Evolutionary conservation across 352 stramenopile species (phyloP).

Genomic region (Phytopythium cucurbitacearum): DNA sequence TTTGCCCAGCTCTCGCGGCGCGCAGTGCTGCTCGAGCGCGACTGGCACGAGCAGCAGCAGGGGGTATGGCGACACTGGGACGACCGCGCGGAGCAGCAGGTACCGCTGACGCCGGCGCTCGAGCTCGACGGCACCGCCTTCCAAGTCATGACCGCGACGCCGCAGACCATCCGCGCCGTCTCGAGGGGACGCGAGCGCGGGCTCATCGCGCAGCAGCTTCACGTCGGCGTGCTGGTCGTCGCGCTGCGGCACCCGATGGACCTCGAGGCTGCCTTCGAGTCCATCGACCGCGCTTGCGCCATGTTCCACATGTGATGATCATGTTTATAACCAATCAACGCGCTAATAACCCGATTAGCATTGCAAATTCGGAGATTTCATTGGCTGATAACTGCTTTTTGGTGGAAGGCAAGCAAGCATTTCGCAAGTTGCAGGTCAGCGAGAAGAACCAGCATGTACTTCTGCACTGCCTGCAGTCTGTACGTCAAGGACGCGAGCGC

Average conservation of each 20-base stretch:
- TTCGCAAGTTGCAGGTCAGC: not conserved
- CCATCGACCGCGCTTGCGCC: constrained; percentile 31
- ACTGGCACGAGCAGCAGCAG: constrained; percentile 7
- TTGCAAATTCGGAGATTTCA: not conserved
- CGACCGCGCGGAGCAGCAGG: not conserved
- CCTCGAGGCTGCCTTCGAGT: constrained; percentile 26
- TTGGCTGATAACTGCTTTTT: constrained; percentile 1
- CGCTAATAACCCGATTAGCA: not conserved
- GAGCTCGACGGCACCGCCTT: constrained; percentile 22
- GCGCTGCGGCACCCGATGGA: constrained; percentile 28
- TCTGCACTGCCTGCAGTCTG: constrained; percentile 52
- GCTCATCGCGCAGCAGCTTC: constrained; percentile 43
- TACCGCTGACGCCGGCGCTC: constrained; percentile 21
- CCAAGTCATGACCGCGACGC: constrained; percentile 40
- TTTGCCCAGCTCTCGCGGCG: constrained; percentile 45
- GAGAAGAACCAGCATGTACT: constrained; percentile 38
- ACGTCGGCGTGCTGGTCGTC: constrained; percentile 47
- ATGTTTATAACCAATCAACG: constrained; percentile 20
- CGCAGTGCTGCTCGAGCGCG: constrained; percentile 21
- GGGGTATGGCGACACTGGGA: not conserved
- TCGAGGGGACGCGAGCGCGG: constrained; percentile 21
- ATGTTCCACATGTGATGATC: not conserved
- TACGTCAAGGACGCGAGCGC: constrained; percentile 53
- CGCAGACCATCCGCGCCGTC: constrained; percentile 41
- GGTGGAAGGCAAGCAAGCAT: not conserved